Base-by-base conservation (phyloP, 1,284 basidiomycete species). In the Cutaneotrichosporon curvatum region DNA sequence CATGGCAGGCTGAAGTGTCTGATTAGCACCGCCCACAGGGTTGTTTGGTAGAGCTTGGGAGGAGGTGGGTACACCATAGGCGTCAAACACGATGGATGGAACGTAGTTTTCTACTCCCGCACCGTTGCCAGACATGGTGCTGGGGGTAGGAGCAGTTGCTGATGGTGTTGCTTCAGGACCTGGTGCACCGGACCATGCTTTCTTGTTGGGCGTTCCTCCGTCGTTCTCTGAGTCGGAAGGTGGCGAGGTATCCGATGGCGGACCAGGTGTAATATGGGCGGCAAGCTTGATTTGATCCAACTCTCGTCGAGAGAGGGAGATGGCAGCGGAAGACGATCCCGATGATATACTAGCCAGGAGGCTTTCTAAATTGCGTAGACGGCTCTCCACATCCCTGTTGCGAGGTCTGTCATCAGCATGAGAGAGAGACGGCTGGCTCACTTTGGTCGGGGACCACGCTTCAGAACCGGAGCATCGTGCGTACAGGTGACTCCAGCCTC, bases 361-460 rank as follows among this genome's bases (percentile, higher is more conserved):
- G 25, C 51, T 53, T 42, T 62, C 60, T 21, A 62, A 52, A 42
- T 60, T 62, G 19, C 59, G 55, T 19, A 62, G 49, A 4, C 60
- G 51, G 23, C 45, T 56, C 44, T 62, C 60, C 8, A 62, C 50
- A 31, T 56, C 55, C 15, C 52, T 51, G 37, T 54, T 54, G n/a
- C 48, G 55, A 4, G 50, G 56, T 47, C 58, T 57, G 44, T 15
- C 18, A 19, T 53, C 18, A 41, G 41, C 18, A 11, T 14, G 30
- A 31, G 11, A 34, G 23, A n/a, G 19, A n/a, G 7, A 37, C 14
- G 20, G 36, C n/a, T 3, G 1, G 50, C 53, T 38, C 34, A 60
- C 59, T 58, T 56, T 43, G 61, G 61, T 19, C 61, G 34, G 3
- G 61, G 61, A 8, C 61, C 61, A 30, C 61, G 53, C 42, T 63